These are phyloP conservation scores for Ophiorrhiza pumila DNA, from an alignment of 257 asterid genomes.

Conservation along the genomic window DNA sequence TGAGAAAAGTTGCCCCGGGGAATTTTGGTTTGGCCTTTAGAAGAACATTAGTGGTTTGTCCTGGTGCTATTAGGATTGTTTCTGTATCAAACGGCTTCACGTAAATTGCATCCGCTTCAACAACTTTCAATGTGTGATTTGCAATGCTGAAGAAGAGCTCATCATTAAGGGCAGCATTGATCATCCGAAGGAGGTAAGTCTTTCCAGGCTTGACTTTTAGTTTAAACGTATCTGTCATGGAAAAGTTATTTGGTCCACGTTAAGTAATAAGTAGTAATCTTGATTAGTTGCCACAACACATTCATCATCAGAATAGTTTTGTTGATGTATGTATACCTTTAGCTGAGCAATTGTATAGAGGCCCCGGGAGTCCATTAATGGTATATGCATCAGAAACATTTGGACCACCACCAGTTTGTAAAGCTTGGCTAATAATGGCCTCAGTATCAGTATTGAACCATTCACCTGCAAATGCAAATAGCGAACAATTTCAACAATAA, in stretches of 20 bases:
- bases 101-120: constrained; percentile 50
- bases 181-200: constrained; percentile 57
- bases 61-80: constrained; percentile 48
- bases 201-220: constrained; percentile 53
- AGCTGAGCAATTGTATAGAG: constrained; percentile 51
- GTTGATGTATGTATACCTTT: constrained; percentile 30
- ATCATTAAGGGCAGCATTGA: constrained; percentile 65
- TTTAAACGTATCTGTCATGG: constrained; percentile 42
- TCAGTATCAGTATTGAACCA: constrained; percentile 66
- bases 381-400: constrained; percentile 66
- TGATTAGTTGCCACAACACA: neutral
- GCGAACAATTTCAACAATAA: neutral
- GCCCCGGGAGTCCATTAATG: constrained; percentile 62
- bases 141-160: constrained; percentile 60
- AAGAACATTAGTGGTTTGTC: constrained; percentile 57
- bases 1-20: constrained; percentile 45
- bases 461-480: constrained; percentile 38
- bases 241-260: neutral
- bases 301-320: neutral
- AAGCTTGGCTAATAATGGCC: constrained; percentile 55
- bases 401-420: constrained; percentile 58
- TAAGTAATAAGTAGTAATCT: neutral
- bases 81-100: constrained; percentile 46
- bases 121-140: constrained; percentile 43
- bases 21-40: constrained; percentile 35